These are phyloP conservation scores for Rhodotorula sp. DNA, from an alignment of 1,284 basidiomycete genomes.

Conservation along the genomic window DNA sequence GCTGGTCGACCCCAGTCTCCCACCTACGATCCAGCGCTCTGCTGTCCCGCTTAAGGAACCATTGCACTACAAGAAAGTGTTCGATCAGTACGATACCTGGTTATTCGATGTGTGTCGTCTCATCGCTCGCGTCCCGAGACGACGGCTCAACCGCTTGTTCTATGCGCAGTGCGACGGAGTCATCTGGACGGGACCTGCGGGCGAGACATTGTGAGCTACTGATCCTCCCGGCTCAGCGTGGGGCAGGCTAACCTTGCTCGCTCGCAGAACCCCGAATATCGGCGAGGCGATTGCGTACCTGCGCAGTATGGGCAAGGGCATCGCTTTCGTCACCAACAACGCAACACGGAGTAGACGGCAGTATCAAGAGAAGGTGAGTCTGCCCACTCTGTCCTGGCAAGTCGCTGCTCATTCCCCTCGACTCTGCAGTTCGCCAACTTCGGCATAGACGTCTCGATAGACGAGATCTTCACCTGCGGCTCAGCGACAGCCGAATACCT, in stretches of 20 bases:
- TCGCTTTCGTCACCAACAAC: constrained; percentile 88
- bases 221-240: too few relatives aligned
- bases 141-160: background rate
- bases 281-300: constrained; percentile 57
- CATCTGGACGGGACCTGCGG: constrained; percentile 38
- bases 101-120: constrained; percentile 23
- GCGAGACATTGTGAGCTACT: constrained; percentile 30
- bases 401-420: background rate
- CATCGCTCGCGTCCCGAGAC: background rate
- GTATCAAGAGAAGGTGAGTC: constrained; percentile 69
- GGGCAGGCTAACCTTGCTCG: too few relatives aligned
- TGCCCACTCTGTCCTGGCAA: too few relatives aligned
- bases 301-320: constrained; percentile 62
- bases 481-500: constrained; percentile 92
- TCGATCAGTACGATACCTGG: constrained; percentile 73
- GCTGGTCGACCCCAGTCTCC: background rate
- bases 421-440: constrained; percentile 71
- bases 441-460: constrained; percentile 69
- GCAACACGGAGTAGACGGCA: constrained; percentile 86
- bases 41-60: background rate
- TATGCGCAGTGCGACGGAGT: constrained; percentile 64
- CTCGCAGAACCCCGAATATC: constrained; percentile 18
- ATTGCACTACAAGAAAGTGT: background rate
- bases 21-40: background rate
- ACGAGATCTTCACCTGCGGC: constrained; percentile 94